Evolutionary conservation across 2,329 filamentous ascomycete genomes (phyloP).

Genomic region (Microdochium paspali): DNA sequence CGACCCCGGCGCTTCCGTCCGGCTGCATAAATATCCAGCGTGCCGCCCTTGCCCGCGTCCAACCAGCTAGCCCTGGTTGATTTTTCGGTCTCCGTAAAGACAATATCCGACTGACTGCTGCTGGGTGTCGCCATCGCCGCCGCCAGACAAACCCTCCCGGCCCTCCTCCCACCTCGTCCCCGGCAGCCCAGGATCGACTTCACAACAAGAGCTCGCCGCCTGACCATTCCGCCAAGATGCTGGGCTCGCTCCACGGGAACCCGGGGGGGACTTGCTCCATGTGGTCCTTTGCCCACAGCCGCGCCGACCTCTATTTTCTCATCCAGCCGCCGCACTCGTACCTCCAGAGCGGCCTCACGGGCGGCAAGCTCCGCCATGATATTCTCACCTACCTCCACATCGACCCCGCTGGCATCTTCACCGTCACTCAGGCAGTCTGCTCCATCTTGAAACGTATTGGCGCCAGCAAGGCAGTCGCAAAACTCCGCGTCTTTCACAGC

Average conservation of each 20-base stretch:
- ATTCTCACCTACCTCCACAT: background rate
- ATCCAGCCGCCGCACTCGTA: background rate
- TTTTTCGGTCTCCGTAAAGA: background rate
- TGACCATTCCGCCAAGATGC: background rate
- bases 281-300: background rate
- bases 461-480: background rate
- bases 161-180: background rate
- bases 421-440: background rate
- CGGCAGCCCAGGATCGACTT: conserved; percentile 1
- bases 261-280: background rate
- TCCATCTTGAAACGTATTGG: background rate
- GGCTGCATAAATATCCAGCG: background rate
- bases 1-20: background rate
- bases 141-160: background rate
- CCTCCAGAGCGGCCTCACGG: background rate
- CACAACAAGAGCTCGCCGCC: background rate
- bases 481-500: background rate
- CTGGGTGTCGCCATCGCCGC: too few relatives aligned
- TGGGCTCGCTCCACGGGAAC: background rate
- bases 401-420: background rate
- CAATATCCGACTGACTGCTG: background rate
- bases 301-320: background rate
- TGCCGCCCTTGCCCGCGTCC: background rate
- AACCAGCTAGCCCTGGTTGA: background rate
- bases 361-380: background rate